Base-by-base conservation (phyloP, 2,329 filamentous ascomycete genomes). In the Sarocladiaceae sp. region DNA sequence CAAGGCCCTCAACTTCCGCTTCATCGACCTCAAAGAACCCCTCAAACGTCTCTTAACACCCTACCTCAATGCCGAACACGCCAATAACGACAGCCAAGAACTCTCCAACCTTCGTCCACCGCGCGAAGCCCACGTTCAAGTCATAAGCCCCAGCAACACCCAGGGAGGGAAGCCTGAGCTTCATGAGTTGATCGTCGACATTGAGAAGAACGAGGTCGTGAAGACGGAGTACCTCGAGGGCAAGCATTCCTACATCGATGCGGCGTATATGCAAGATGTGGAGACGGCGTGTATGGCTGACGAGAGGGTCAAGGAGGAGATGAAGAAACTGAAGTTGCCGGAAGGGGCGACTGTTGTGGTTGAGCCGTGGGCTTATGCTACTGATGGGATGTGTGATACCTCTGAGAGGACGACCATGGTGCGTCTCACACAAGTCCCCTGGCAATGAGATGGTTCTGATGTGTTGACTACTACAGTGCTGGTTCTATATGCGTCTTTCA, bases 311-410 rank as follows among this genome's bases (percentile, higher is more conserved):
- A 70, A 78, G 56, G 64, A 62, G 0, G 72, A 74, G 49, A 71
- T 78, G 18, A 48, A 60, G 2, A 60, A 59, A 1, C 62, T 80
- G 3, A 57, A 74, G 1, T 60, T 82, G 0, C 77, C 79, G 0
- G 56, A 64, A 4, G 72, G 66, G 1, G 68, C 74, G 0, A 66
- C 63, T 0, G 73, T 78, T 1, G 66, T 74, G 3, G 70, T 79
- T 33, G 79, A 82, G 57, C 71, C 79, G 0, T 82, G 79, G 78
- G 71, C 77, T 2, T 82, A 82, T 61, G 78, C 71, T 0, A 74
- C 75, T 0, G 76, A 82, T 59, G 78, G 77, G 0, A 71, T 75
- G 66, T 75, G 74, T 46, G 74, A 80, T 44, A 78, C 77, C 70
- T 62, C 61, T 0, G 57, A 71, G 47, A 66, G 75, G 10, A 68